Base-by-base conservation (phyloP, 257 asterid genomes). In the Oldenlandia corymbosa region DNA sequence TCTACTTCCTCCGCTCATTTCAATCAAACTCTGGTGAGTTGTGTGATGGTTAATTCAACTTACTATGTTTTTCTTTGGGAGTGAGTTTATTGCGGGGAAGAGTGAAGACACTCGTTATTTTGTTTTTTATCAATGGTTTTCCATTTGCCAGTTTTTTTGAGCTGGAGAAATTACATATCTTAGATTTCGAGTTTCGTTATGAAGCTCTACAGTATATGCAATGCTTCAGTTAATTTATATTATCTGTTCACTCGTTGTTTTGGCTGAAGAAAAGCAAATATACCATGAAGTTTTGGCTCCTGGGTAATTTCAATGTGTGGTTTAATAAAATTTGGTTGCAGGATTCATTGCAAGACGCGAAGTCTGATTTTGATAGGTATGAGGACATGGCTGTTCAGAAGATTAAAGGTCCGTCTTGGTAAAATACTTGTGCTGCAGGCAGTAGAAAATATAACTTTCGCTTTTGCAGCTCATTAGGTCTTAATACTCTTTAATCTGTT, bases 1-100 rank as follows among this genome's bases (percentile, higher is more conserved):
- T 80, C 88, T 68, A 93, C 97, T 37, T 84, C 95, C 0, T 87
- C 95, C 30, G 90, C 86, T 20, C 99, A 93, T 81, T 79, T 90
- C 63, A 73, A 77, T 68, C 97, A 84, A 78, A 84, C 95, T 30
- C 66, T 84, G 47, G 99, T 88, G 77, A 84, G 69, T 21, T 65
- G n/a, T n/a, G 69, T 24, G 39, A 6, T 52, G 62, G 31, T 71
- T 26, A 10, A 10, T 59, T 36, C 6, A 32, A n/a, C n/a, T n/a
- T n/a, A n/a, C n/a, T n/a, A n/a, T n/a, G n/a, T n/a, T n/a, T n/a
- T n/a, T n/a, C n/a, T n/a, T n/a, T n/a, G n/a, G n/a, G n/a, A n/a
- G n/a, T n/a, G n/a, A n/a, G n/a, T n/a, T n/a, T n/a, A n/a, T n/a
- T n/a, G n/a, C n/a, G n/a, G n/a, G n/a, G n/a, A n/a, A n/a, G n/a